Conservation (phyloP, 176 grass and related monocot species). For the Oryza officinalis region DNA sequence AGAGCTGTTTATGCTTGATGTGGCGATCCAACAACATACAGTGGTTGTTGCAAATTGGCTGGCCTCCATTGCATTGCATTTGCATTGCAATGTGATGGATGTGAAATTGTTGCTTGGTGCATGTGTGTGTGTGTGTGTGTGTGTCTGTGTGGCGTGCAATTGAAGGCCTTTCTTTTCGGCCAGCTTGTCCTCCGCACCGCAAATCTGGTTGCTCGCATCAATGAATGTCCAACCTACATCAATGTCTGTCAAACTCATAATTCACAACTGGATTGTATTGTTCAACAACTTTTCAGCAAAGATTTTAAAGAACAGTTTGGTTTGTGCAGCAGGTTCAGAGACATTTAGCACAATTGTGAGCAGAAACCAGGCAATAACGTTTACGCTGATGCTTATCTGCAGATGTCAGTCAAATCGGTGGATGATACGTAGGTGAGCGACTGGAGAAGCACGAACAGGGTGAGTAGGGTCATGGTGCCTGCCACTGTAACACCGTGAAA, state of each 20-base stretch:
- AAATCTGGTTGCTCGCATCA: not conserved
- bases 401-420: not conserved
- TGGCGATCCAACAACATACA: not conserved
- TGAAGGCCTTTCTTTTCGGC: not conserved
- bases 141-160: not conserved
- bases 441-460: not conserved
- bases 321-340: not conserved
- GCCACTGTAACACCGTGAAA: not conserved
- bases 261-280: not conserved
- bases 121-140: not conserved
- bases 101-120: not conserved
- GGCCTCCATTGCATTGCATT: not conserved
- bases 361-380: not conserved
- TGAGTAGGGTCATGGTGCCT: not conserved
- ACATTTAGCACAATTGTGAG: not conserved
- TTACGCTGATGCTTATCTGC: not conserved
- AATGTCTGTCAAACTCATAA: not conserved
- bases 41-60: not conserved
- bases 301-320: not conserved
- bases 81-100: not conserved
- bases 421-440: not conserved
- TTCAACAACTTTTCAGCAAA: not conserved
- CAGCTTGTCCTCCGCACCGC: not conserved
- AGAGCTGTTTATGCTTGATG: not conserved
- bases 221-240: not conserved